Percentiles rank a stretch among this genome's conserved stretches.
Evolutionary conservation across 345 rosid genomes (phyloP).

Genomic region (Lepidium didymum): DNA sequence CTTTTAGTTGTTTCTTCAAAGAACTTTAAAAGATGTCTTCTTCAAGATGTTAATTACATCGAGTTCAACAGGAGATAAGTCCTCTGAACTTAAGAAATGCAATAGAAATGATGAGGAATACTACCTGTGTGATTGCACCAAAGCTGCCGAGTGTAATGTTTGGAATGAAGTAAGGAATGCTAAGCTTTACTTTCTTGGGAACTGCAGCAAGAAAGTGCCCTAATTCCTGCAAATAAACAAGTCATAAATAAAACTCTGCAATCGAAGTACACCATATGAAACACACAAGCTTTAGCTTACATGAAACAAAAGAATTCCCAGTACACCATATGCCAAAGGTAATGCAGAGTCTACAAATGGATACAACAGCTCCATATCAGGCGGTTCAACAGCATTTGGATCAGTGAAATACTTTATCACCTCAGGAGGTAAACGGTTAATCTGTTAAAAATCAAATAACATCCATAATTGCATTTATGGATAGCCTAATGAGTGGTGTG

Average conservation of each 20-base stretch:
- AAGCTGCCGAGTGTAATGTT: slow-evolving; percentile 97
- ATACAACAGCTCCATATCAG: slow-evolving; percentile 75
- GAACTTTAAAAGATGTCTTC: background rate
- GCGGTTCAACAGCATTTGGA: slow-evolving; percentile 80
- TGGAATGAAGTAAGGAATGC: slow-evolving; percentile 92
- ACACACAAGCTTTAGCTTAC: slow-evolving; percentile 36
- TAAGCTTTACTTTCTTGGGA: slow-evolving; percentile 84
- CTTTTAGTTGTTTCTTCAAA: background rate
- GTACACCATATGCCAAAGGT: slow-evolving; percentile 88
- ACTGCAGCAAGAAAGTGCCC: slow-evolving; percentile 88
- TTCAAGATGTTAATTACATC: background rate
- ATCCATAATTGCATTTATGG: background rate
- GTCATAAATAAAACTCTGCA: background rate
- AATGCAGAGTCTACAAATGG: slow-evolving; percentile 92
- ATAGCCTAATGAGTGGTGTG: background rate
- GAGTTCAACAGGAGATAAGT: background rate
- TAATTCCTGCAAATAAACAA: slow-evolving; percentile 52
- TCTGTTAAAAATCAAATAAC: slow-evolving; percentile 41
- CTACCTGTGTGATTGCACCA: slow-evolving; percentile 95
- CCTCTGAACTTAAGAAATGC: slow-evolving; percentile 6
- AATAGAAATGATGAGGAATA: background rate
- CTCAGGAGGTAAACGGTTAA: slow-evolving; percentile 91
- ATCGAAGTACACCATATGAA: background rate
- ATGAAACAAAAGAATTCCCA: slow-evolving; percentile 85
- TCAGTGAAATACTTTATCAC: slow-evolving; percentile 88